Base-by-base conservation (phyloP, 2,329 filamentous ascomycete genomes). In the Macroventuria anomochaeta region DNA sequence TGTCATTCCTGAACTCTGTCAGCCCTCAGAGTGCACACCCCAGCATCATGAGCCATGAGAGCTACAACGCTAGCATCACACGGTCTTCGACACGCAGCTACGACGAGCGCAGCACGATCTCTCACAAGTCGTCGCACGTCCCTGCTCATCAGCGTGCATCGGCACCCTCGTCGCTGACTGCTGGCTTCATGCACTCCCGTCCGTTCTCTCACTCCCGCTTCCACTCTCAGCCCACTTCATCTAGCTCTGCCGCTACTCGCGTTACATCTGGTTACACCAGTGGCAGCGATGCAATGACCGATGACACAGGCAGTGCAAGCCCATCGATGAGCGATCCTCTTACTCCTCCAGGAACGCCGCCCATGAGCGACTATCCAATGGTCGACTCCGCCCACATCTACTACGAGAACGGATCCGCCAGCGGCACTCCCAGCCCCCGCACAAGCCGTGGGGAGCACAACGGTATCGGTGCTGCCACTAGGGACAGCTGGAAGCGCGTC, bases 1-100 rank as follows among this genome's bases (percentile, higher is more conserved):
- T 96, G 0, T 93, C 93, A 0, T 99, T 97, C 71, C 82, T 97
- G 47, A 93, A 96, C 75, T 84, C 81, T 58, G 77, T 81, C 40
- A 80, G 80, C 54, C 77, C 79, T 1, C 78, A 81, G 37, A 76
- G 78, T 26, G 78, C 82, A n/a, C 68, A 68, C 46, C 65, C 64
- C 2, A 61, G 79, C 38, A 29, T 54, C 34, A 70, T 72, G 37
- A 61, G 75, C 64, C 72, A 77, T 70, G 68, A 81, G 70, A 63
- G 76, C 65, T 63, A 76, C 68, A 55, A 76, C 71, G 62, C 70
- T 57, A 68, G 70, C 63, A 29, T 75, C 18, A 68, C 77, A 21
- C 50, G 76, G 64, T 68, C 72, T 21, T 65, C 73, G 17, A 75
- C 75, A 12, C 71, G 72, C 44, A 75, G 74, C 51, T 75, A 77